Conservation (phyloP, 2,329 filamentous ascomycete genomes). For the Aspergillus unguis region DNA sequence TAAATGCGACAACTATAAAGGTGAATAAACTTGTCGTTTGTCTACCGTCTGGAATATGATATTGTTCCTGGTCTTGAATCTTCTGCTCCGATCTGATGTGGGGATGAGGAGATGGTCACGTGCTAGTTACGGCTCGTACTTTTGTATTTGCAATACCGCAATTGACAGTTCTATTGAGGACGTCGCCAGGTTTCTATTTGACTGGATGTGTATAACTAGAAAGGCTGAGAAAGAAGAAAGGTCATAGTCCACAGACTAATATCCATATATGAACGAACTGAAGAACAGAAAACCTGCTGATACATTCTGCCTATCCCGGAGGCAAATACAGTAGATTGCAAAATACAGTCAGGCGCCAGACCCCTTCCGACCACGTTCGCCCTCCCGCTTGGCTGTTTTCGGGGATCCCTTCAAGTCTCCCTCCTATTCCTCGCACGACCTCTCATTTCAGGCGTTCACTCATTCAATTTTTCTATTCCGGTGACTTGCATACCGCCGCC, state of each 20-base stretch:
- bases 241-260: neutral
- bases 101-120: conserved; percentile 19
- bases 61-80: conserved; percentile 1
- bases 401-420: conserved; percentile 18
- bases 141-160: conserved; percentile 20
- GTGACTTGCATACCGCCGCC: conserved; percentile 20
- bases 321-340: conserved; percentile 3
- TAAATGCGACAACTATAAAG: no score
- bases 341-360: conserved; percentile 11
- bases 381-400: conserved; percentile 24
- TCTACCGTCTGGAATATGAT: neutral
- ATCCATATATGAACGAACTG: neutral
- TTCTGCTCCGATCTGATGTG: conserved; percentile 12
- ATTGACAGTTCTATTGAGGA: neutral
- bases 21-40: no score
- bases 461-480: conserved; percentile 1
- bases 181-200: neutral
- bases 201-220: neutral
- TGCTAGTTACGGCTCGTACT: conserved; percentile 6
- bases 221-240: neutral
- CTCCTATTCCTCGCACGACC: conserved; percentile 13
- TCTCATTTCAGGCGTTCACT: conserved; percentile 1
- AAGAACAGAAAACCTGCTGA: neutral
- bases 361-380: conserved; percentile 38
- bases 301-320: neutral